phyloP scores from a whole-genome alignment of 306 rosid genomes.

The Fragaria ananassa region DNA sequence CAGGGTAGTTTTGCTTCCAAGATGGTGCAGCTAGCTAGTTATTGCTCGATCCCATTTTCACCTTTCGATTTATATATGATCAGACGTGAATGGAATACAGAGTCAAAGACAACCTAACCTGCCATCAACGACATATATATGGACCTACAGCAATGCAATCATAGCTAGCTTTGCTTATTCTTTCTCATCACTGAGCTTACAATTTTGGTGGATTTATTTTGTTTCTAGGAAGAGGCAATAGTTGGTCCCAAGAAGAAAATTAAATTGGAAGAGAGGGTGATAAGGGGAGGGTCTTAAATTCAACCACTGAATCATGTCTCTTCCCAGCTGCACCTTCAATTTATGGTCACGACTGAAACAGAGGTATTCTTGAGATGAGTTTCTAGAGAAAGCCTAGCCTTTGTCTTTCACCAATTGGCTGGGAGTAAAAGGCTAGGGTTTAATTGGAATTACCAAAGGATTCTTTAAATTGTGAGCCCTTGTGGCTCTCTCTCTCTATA shows the following conservation, averaged over 20 bases:
- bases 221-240: slow-evolving; percentile 35
- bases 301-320: not conserved
- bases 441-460: not conserved
- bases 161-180: not conserved
- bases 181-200: not conserved
- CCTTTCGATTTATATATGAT: not conserved
- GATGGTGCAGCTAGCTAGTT: not conserved
- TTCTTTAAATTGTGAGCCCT: not conserved
- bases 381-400: slow-evolving; percentile 21
- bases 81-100: not conserved
- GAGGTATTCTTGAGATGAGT: not conserved
- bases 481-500: not conserved
- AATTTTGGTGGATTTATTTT: not conserved
- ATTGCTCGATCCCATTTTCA: not conserved
- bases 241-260: slow-evolving; percentile 40
- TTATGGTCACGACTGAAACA: not conserved
- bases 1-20: not conserved
- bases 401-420: slow-evolving; percentile 42
- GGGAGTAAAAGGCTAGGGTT: not conserved
- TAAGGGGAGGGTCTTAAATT: slow-evolving; percentile 18
- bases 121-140: not conserved
- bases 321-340: not conserved
- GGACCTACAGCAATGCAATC: not conserved
- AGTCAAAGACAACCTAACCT: not conserved
- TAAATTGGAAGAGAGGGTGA: not conserved